phyloP scores from a whole-genome alignment of 306 rosid species.

The Quercus alba region DNA sequence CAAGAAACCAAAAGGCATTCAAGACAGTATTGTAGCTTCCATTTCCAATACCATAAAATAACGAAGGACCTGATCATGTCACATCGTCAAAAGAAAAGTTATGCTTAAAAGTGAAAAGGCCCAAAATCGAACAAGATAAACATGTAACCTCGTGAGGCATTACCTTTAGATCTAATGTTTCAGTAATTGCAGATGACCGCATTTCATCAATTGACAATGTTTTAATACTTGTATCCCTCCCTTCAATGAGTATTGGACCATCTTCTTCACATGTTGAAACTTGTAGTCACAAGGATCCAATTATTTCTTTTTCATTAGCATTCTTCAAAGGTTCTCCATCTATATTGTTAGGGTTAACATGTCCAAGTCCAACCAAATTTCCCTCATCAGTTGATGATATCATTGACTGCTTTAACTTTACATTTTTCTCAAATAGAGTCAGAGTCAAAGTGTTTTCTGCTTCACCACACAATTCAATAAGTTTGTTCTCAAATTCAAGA shows the following conservation, averaged over 20 bases:
- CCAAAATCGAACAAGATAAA: neutral
- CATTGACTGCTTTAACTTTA: conserved; percentile 30
- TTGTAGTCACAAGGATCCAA: conserved; percentile 48
- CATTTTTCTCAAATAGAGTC: conserved; percentile 22
- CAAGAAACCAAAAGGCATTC: neutral
- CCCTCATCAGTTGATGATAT: conserved; percentile 24
- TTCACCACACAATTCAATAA: conserved; percentile 44
- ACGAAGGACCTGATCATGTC: neutral
- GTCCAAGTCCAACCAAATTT: conserved; percentile 21
- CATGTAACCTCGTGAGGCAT: neutral
- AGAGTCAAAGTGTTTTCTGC: conserved; percentile 31
- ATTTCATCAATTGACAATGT: too few species aligned
- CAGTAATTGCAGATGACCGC: conserved; percentile 10
- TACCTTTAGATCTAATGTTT: conserved; percentile 43
- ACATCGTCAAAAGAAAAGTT: neutral
- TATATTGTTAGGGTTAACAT: conserved; percentile 15
- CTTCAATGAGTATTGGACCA: too few species aligned
- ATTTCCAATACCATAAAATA: neutral
- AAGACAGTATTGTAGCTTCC: neutral
- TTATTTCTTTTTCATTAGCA: conserved; percentile 46
- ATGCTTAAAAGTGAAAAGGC: neutral
- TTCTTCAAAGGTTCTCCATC: conserved; percentile 21
- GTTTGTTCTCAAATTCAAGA: conserved; percentile 44
- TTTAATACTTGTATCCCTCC: too few species aligned
- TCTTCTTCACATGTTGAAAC: conserved; percentile 21